These are phyloP conservation scores for Marsdenia floribunda DNA, from an alignment of 257 asterid genomes.

Conservation along the genomic window DNA sequence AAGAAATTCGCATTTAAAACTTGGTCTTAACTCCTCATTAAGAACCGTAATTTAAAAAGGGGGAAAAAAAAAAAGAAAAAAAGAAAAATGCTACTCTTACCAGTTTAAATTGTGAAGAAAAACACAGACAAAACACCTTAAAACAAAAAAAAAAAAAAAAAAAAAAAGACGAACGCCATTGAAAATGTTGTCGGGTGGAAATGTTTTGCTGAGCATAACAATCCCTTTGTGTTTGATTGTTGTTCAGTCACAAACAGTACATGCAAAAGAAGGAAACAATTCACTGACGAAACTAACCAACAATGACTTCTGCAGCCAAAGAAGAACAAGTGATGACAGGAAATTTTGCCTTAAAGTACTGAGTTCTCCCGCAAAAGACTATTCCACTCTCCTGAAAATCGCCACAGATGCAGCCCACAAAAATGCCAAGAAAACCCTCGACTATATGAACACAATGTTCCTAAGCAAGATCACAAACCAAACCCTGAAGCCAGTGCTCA, in stretches of 20 bases:
- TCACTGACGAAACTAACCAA: neutral
- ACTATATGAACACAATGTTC: neutral
- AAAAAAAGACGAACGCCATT: no score
- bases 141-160: no score
- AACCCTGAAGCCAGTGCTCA: constrained; percentile 1
- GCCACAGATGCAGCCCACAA: constrained; percentile 6
- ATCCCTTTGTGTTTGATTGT: neutral
- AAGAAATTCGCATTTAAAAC: neutral
- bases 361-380: constrained; percentile 3
- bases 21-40: neutral
- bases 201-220: neutral
- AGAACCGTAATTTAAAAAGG: no score
- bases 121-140: neutral
- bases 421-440: constrained; percentile 7
- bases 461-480: neutral
- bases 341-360: constrained; percentile 11
- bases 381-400: constrained; percentile 1
- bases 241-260: neutral
- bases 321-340: constrained; percentile 11
- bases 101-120: neutral
- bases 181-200: neutral
- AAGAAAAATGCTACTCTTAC: neutral
- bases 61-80: no score
- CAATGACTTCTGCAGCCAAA: neutral
- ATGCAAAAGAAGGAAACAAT: neutral